These are phyloP conservation scores for Spergularia azorica DNA, from an alignment of 179 eudicot genomes.

Conservation along the genomic window DNA sequence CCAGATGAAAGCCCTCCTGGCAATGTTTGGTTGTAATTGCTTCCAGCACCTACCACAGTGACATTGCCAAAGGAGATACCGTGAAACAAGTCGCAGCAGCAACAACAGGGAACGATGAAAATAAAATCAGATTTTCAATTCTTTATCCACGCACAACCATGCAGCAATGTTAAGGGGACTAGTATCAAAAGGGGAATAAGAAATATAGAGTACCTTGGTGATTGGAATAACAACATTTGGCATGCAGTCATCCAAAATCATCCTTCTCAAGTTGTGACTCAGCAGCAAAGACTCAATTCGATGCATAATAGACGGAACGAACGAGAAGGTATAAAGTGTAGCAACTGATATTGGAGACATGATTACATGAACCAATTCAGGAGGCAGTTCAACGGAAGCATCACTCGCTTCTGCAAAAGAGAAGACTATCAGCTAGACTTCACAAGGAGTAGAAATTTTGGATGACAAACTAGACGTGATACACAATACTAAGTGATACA, in stretches of 20 bases:
- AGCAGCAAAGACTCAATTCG: slow-evolving; percentile 73
- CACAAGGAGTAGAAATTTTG: no score
- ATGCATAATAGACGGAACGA: slow-evolving; percentile 83
- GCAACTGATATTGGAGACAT: slow-evolving; percentile 76
- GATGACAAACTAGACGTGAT: no score
- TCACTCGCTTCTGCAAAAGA: slow-evolving; percentile 49
- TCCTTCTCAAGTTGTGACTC: slow-evolving; percentile 59
- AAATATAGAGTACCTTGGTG: slow-evolving; percentile 46
- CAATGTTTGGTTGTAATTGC: slow-evolving; percentile 86
- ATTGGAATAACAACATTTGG: slow-evolving; percentile 56
- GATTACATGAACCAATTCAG: slow-evolving; percentile 70
- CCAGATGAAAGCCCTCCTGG: slow-evolving; percentile 81
- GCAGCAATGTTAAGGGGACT: background rate
- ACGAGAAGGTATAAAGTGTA: slow-evolving; percentile 68
- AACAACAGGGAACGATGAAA: background rate
- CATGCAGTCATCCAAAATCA: slow-evolving; percentile 48
- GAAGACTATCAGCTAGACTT: background rate
- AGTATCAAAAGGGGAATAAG: background rate
- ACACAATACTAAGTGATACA: no score
- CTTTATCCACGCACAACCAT: background rate
- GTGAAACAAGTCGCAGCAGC: background rate
- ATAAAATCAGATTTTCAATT: background rate
- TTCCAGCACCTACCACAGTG: slow-evolving; percentile 63
- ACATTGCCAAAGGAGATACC: background rate
- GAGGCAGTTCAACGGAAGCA: slow-evolving; percentile 70